Evolutionary conservation across 768 basidiomycete species (phyloP).

Genomic region (Pisolithus microcarpus): DNA sequence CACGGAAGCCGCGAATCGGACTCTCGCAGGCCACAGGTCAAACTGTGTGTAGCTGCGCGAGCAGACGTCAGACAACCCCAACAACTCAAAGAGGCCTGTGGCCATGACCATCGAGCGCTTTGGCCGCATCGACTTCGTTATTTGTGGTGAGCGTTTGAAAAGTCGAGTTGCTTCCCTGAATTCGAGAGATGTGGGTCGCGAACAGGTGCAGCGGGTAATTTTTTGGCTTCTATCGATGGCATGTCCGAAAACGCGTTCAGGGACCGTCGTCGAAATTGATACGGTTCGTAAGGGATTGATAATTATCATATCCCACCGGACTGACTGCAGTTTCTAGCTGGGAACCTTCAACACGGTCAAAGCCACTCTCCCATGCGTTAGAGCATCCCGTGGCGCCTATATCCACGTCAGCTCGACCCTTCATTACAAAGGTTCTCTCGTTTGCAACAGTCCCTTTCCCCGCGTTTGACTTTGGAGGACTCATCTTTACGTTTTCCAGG

Average conservation of each 20-base stretch:
- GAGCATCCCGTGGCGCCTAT: slow-evolving; percentile 70
- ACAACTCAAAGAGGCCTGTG: slow-evolving; percentile 68
- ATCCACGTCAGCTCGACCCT: slow-evolving; percentile 86
- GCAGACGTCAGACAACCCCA: slow-evolving; percentile 81
- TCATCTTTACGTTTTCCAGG: slow-evolving; percentile 31
- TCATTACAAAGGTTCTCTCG: slow-evolving; percentile 64
- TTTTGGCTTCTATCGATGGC: slow-evolving; percentile 76
- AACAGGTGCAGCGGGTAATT: slow-evolving; percentile 92
- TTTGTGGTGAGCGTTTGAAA: slow-evolving; percentile 58
- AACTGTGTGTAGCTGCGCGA: slow-evolving; percentile 60
- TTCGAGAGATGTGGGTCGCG: not conserved
- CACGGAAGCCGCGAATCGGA: slow-evolving; percentile 57
- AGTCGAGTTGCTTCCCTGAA: not conserved
- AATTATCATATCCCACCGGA: not conserved
- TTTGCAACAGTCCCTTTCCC: not conserved
- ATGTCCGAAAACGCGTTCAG: slow-evolving; percentile 87
- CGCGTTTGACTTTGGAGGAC: not conserved
- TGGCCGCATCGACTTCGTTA: slow-evolving; percentile 90
- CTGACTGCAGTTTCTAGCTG: slow-evolving; percentile 39
- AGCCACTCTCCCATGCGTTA: slow-evolving; percentile 72
- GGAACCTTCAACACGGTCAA: slow-evolving; percentile 95
- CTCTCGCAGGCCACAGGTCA: slow-evolving; percentile 64
- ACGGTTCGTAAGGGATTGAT: slow-evolving; percentile 42
- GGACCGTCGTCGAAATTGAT: slow-evolving; percentile 92
- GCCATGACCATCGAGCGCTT: slow-evolving; percentile 65